A percentile compares a stretch with the other conserved stretches of the same genome.
Evolutionary conservation across 2,329 filamentous ascomycete species (phyloP).

Genomic region (Aspergillus sp.): DNA sequence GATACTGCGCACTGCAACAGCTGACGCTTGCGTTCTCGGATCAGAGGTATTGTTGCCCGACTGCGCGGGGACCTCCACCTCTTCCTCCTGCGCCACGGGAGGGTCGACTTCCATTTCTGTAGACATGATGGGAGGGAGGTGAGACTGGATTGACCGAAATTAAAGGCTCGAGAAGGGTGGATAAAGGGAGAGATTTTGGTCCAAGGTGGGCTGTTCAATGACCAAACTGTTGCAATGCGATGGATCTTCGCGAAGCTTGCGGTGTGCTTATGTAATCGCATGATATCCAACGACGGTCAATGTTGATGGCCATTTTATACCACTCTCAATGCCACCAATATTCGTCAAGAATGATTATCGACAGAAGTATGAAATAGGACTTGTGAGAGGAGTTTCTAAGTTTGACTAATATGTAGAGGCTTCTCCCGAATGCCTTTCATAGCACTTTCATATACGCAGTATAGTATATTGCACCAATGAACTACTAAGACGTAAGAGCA

Average conservation of each 20-base stretch:
- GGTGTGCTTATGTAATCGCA: constrained; percentile 21
- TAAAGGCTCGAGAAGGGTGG: background rate
- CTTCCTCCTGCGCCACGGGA: constrained; percentile 36
- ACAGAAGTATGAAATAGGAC: too few relatives aligned
- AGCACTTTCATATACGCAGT: too few relatives aligned
- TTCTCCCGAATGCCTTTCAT: too few relatives aligned
- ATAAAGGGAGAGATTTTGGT: background rate
- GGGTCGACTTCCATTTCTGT: constrained; percentile 50
- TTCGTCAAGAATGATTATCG: too few relatives aligned
- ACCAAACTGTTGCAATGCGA: background rate
- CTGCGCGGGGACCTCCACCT: constrained; percentile 31
- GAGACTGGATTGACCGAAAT: background rate
- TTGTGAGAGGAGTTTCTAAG: too few relatives aligned
- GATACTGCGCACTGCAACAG: constrained; percentile 65
- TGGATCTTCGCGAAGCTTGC: constrained; percentile 14
- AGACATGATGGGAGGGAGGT: constrained; percentile 35
- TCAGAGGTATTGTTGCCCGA: constrained; percentile 38
- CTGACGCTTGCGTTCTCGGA: constrained; percentile 46
- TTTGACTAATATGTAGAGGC: too few relatives aligned
- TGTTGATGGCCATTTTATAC: background rate
- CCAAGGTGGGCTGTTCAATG: background rate
- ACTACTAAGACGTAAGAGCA: too few relatives aligned
- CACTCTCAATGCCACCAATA: background rate
- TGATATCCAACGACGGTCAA: background rate
- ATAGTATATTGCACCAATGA: too few relatives aligned